These are phyloP conservation scores for Salix suchowensis DNA, from an alignment of 345 rosid species.

Conservation along the genomic window DNA sequence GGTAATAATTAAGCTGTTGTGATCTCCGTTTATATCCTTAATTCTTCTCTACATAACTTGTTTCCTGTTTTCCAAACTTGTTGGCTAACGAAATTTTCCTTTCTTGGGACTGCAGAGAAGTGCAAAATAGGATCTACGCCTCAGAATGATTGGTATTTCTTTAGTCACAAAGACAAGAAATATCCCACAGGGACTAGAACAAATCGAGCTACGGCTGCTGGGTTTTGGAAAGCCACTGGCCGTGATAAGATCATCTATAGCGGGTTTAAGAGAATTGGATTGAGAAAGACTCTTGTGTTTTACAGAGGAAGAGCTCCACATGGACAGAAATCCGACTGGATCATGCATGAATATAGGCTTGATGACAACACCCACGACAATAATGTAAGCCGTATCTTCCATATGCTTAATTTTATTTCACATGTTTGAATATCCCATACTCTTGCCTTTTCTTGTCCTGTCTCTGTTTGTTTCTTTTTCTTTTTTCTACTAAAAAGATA, in stretches of 20 bases:
- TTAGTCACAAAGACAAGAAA: constrained; percentile 96
- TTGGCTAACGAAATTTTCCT: background rate
- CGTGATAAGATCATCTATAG: constrained; percentile 89
- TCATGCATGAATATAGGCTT: constrained; percentile 95
- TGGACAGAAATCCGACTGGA: constrained; percentile 97
- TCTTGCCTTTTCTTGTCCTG: background rate
- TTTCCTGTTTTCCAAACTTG: background rate
- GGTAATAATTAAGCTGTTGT: constrained; percentile 32
- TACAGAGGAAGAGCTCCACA: constrained; percentile 95
- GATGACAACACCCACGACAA: constrained; percentile 50
- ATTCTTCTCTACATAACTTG: background rate
- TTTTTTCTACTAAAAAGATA: background rate
- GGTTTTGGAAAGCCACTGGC: constrained; percentile 99
- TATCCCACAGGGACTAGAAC: constrained; percentile 96
- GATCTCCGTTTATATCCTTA: background rate
- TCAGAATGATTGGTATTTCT: constrained; percentile 97
- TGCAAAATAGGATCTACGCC: constrained; percentile 92
- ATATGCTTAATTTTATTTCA: background rate
- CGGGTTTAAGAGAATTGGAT: constrained; percentile 63
- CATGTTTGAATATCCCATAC: background rate
- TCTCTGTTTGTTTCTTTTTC: background rate
- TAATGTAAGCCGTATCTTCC: constrained; percentile 32
- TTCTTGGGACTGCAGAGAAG: constrained; percentile 42
- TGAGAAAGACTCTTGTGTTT: constrained; percentile 89
- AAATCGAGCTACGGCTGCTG: constrained; percentile 85